Evolutionary conservation across 139 green algal species (phyloP), one percentile per base, ranked within the genome.

Genomic region (Zygnema cylindricum): DNA sequence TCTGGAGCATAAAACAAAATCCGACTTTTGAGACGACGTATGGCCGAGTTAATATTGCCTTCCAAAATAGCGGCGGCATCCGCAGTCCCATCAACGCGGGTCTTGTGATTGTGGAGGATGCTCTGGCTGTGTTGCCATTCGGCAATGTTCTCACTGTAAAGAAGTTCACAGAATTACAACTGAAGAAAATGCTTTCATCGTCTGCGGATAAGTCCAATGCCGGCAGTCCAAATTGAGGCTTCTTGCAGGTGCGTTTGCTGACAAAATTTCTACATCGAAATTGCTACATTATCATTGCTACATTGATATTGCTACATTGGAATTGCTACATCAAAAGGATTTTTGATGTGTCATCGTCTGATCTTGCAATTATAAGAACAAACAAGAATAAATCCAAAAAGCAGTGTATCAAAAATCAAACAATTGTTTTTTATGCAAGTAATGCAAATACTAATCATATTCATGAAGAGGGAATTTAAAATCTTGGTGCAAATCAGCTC

Each of bases 91-190:
- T 93, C 21, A 39, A 55, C 1, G 91, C 87, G 0, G 77, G 78
- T 40, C 38, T 81, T 57, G 76, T 93, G 2, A 92, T 82, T 0
- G 33, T 84, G 36, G 36, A 11, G 16, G 36, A 82, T 1, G 42
- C 92, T 25, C 16, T 89, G 1, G 76, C 69, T 39, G 36, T 92
- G 16, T 77, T 92, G 49, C 91, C 91, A 1, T 93, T 92, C 39
- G 87, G 77, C 49, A 92, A 93, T 88, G 87, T 32, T 40, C n/a
- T 75, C 25, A 32, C 43, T 11, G 79, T 55, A 21, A 36, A 41
- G 0, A 55, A 81, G 76, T 7, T 81, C 7, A 71, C 73, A 1
- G 69, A 41, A 38, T 3, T 21, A 21, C 41, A 75, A 23, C 69
- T 84, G 22, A 25, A 22, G 30, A 69, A 2, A 2, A 55, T 55